These are phyloP conservation scores for Penicillium expansum DNA, from an alignment of 2,329 filamentous ascomycete genomes.

Conservation along the genomic window DNA sequence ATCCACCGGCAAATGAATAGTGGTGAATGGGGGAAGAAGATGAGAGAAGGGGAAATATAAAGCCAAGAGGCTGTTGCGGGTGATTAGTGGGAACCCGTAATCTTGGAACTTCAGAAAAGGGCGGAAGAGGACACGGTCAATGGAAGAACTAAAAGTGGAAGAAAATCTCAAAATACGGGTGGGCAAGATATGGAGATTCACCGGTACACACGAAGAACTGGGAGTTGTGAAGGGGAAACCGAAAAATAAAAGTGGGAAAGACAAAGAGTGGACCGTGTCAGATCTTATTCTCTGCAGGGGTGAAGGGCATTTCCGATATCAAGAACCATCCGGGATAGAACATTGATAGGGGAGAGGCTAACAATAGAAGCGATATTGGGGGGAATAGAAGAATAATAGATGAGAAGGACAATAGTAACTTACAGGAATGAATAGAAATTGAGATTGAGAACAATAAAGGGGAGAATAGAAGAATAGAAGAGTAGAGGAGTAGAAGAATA, in stretches of 20 bases:
- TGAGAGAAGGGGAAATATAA: constrained; percentile 21
- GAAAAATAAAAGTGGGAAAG: constrained; percentile 17
- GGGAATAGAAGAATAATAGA: neutral
- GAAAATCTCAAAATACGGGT: constrained; percentile 25
- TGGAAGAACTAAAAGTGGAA: constrained; percentile 13
- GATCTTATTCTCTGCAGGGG: constrained; percentile 27
- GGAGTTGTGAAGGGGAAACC: constrained; percentile 10
- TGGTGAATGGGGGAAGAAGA: constrained; percentile 14
- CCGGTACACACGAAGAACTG: constrained; percentile 9
- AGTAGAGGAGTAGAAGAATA: neutral
- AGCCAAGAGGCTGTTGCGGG: constrained; percentile 8
- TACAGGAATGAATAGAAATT: neutral
- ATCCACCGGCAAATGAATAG: constrained; percentile 27
- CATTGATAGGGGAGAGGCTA: constrained; percentile 7
- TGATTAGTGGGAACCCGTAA: constrained; percentile 11
- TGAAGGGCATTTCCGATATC: constrained; percentile 18
- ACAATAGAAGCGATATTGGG: neutral
- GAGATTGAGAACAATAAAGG: neutral
- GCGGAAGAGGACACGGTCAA: constrained; percentile 2
- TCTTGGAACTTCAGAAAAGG: neutral
- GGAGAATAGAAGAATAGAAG: neutral
- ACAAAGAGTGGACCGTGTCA: constrained; percentile 25
- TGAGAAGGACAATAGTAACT: neutral
- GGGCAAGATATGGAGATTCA: constrained; percentile 10
- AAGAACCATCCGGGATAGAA: constrained; percentile 13